Conservation (phyloP, 2,329 filamentous ascomycete genomes). For the Tolypocladium capitatum region DNA sequence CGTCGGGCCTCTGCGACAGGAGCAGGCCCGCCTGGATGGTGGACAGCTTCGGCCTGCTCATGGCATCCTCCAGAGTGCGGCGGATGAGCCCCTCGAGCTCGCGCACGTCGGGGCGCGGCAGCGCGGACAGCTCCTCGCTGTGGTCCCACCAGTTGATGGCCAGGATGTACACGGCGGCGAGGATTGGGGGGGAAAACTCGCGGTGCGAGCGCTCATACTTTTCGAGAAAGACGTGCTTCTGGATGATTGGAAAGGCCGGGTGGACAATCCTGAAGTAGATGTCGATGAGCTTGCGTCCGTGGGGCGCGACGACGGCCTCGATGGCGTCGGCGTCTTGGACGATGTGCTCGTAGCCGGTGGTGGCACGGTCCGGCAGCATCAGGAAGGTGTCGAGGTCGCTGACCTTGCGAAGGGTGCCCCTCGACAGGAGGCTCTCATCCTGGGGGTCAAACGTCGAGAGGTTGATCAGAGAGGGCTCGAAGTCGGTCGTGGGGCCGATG, state of each 20-base stretch:
- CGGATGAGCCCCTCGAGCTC: conserved; percentile 63
- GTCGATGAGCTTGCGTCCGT: conserved; percentile 65
- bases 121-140: conserved; percentile 49
- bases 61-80: conserved; percentile 59
- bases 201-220: conserved; percentile 61
- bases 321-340: conserved; percentile 56
- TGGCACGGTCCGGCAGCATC: conserved; percentile 61
- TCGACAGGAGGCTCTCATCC: conserved; percentile 63
- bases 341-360: conserved; percentile 59
- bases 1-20: conserved; percentile 60
- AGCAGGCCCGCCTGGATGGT: conserved; percentile 67
- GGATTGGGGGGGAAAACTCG: conserved; percentile 61
- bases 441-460: conserved; percentile 68
- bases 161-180: conserved; percentile 72
- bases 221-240: conserved; percentile 68
- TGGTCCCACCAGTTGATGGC: conserved; percentile 83
- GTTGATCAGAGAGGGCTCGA: conserved; percentile 72
- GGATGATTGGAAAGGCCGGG: conserved; percentile 68
- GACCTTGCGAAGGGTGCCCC: conserved; percentile 59
- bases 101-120: conserved; percentile 57
- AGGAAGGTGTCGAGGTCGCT: conserved; percentile 68
- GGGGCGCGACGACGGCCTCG: conserved; percentile 60
- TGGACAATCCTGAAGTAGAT: conserved; percentile 74
- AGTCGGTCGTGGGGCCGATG: conserved; percentile 70
- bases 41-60: conserved; percentile 70